Conservation (phyloP, 2,329 filamentous ascomycete genomes). For the Aspergillus neoniger region DNA sequence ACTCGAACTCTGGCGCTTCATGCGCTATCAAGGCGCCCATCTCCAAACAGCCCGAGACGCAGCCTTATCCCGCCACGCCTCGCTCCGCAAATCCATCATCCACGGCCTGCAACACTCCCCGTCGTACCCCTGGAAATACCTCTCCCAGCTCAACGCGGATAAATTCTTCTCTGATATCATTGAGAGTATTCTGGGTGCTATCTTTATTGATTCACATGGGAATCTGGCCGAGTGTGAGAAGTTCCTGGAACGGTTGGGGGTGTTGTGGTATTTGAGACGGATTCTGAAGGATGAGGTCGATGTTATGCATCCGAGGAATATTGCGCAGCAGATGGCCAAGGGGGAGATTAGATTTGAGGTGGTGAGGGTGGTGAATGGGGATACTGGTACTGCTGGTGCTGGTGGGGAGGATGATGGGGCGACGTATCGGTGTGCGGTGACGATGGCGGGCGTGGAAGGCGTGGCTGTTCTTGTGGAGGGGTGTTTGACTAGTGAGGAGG, state of each 20-base stretch:
- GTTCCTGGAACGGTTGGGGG: slow-evolving; percentile 65
- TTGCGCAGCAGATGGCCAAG: slow-evolving; percentile 61
- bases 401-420: slow-evolving; percentile 3
- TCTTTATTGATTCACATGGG: slow-evolving; percentile 76
- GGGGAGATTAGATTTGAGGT: slow-evolving; percentile 20
- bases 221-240: slow-evolving; percentile 59
- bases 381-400: too few relatives aligned
- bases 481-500: slow-evolving; percentile 32
- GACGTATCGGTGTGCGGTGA: slow-evolving; percentile 26
- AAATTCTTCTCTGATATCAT: slow-evolving; percentile 86
- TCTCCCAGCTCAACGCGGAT: slow-evolving; percentile 64
- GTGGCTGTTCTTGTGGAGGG: slow-evolving; percentile 25
- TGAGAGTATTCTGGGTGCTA: slow-evolving; percentile 76
- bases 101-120: slow-evolving; percentile 52
- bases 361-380: slow-evolving; percentile 15
- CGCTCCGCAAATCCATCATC: slow-evolving; percentile 54
- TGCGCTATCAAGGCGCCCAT: slow-evolving; percentile 49
- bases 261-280: slow-evolving; percentile 64
- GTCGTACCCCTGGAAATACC: slow-evolving; percentile 74
- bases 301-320: slow-evolving; percentile 64
- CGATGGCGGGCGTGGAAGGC: slow-evolving; percentile 16
- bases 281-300: slow-evolving; percentile 62
- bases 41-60: slow-evolving; percentile 21
- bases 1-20: slow-evolving; percentile 67
- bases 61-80: slow-evolving; percentile 45